Conservation (phyloP, 2,329 filamentous ascomycete species). For the Botrytis hyacinthi region DNA sequence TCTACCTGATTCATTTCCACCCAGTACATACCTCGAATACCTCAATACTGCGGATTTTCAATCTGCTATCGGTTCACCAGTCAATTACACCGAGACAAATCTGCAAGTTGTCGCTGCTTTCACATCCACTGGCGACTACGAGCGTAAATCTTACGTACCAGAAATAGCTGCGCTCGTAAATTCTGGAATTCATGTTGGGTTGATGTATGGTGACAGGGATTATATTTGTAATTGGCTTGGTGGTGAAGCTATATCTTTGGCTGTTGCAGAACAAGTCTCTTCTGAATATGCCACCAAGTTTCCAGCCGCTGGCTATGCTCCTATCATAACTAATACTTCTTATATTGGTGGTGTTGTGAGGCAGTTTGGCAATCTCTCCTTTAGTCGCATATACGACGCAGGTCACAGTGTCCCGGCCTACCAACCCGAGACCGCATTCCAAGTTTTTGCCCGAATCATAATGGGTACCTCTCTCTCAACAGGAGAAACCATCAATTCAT, state of each 20-base stretch:
- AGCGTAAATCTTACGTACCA: slow-evolving; percentile 59
- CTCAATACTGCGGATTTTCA: slow-evolving; percentile 62
- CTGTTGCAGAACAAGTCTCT: slow-evolving; percentile 52
- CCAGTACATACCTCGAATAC: slow-evolving; percentile 59
- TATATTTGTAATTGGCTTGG: slow-evolving; percentile 69
- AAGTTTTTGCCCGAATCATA: slow-evolving; percentile 59
- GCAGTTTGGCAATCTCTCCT: slow-evolving; percentile 73
- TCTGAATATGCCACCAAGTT: slow-evolving; percentile 55
- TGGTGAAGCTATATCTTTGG: slow-evolving; percentile 70
- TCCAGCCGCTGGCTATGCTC: slow-evolving; percentile 65
- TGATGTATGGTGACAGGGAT: slow-evolving; percentile 68
- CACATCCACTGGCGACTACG: slow-evolving; percentile 55
- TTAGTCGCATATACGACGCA: slow-evolving; percentile 64
- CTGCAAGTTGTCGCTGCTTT: slow-evolving; percentile 49
- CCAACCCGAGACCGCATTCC: slow-evolving; percentile 53
- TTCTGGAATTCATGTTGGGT: slow-evolving; percentile 63
- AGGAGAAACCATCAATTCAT: slow-evolving; percentile 51
- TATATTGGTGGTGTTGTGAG: slow-evolving; percentile 71
- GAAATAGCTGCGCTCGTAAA: slow-evolving; percentile 60
- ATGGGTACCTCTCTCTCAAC: slow-evolving; percentile 49
- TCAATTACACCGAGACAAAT: slow-evolving; percentile 57
- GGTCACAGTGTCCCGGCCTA: slow-evolving; percentile 62
- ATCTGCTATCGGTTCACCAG: slow-evolving; percentile 58
- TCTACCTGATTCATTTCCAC: slow-evolving; percentile 59
- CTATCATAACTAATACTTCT: slow-evolving; percentile 65